A percentile compares a stretch with the other conserved stretches of the same genome.
Evolutionary conservation across 371 early-diverging fungal species (phyloP).

Genomic region (Zopfochytrium polystomum): DNA sequence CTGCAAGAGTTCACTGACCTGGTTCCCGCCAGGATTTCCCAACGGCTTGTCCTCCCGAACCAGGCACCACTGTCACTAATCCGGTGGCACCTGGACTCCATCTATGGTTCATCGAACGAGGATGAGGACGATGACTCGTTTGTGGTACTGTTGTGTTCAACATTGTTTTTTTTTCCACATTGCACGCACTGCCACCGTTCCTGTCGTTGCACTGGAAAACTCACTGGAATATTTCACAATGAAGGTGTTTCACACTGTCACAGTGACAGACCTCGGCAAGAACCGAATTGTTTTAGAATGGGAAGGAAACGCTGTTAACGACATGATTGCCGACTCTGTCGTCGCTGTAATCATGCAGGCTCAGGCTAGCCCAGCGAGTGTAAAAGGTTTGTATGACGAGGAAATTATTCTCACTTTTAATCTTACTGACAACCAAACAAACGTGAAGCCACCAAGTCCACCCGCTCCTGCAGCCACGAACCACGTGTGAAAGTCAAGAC

Average conservation of each 20-base stretch:
- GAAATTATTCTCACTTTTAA: neutral
- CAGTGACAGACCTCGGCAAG: slow-evolving; percentile 60
- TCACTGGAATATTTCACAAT: neutral
- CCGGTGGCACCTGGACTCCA: slow-evolving; percentile 83
- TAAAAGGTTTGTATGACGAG: slow-evolving; percentile 59
- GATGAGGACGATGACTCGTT: slow-evolving; percentile 26
- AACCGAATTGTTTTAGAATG: slow-evolving; percentile 67
- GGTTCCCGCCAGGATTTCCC: slow-evolving; percentile 69
- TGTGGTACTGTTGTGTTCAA: slow-evolving; percentile 17
- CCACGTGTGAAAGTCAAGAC: slow-evolving; percentile 8
- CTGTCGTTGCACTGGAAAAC: neutral
- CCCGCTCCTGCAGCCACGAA: slow-evolving; percentile 4
- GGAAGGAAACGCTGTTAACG: slow-evolving; percentile 87
- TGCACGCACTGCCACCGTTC: neutral
- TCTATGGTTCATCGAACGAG: slow-evolving; percentile 76
- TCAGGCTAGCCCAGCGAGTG: slow-evolving; percentile 85
- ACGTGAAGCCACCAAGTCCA: neutral
- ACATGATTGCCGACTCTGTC: slow-evolving; percentile 94
- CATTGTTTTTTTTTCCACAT: neutral
- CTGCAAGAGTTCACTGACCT: slow-evolving; percentile 78
- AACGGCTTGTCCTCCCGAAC: slow-evolving; percentile 75
- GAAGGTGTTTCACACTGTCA: slow-evolving; percentile 73
- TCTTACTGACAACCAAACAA: neutral
- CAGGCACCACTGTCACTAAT: slow-evolving; percentile 77
- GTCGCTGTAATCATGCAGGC: slow-evolving; percentile 80